phyloP scores from a whole-genome alignment of 2,329 filamentous ascomycete genomes.

The Fusarium sp. region DNA sequence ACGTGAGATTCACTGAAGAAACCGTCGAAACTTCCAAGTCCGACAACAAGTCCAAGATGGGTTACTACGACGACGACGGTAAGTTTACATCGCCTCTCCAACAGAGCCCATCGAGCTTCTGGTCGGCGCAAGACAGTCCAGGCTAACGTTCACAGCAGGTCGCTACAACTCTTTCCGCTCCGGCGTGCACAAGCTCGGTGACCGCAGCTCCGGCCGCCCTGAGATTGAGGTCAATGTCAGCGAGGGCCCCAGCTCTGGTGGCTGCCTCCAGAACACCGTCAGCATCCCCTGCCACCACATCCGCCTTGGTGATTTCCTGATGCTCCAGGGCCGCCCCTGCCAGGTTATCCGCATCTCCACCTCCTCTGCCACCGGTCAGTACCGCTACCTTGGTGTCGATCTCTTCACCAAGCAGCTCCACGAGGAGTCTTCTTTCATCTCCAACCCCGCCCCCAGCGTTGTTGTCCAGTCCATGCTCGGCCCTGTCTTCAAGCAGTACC shows the following conservation, averaged over 20 bases:
- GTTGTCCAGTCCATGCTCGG: slow-evolving; percentile 99
- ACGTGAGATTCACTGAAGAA: slow-evolving; percentile 73
- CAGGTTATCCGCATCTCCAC: slow-evolving; percentile 99
- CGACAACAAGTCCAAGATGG: slow-evolving; percentile 68
- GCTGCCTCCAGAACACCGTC: slow-evolving; percentile 80
- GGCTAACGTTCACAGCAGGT: slow-evolving; percentile 56
- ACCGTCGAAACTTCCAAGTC: slow-evolving; percentile 69
- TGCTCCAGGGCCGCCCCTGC: slow-evolving; percentile 98
- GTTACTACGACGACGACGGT: slow-evolving; percentile 75
- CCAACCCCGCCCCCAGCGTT: slow-evolving; percentile 95
- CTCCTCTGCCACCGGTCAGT: slow-evolving; percentile 97
- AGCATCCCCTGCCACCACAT: slow-evolving; percentile 99
- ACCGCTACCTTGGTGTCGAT: slow-evolving; percentile 99
- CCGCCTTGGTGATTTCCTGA: slow-evolving; percentile 97
- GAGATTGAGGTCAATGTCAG: slow-evolving; percentile 63
- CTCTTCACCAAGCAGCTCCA: slow-evolving; percentile 99
- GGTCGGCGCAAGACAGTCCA: slow-evolving; percentile 11
- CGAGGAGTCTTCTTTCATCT: slow-evolving; percentile 98
- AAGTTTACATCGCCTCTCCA: slow-evolving; percentile 47
- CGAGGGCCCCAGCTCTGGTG: slow-evolving; percentile 27
- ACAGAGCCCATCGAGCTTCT: not conserved
- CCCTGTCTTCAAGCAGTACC: slow-evolving; percentile 99
- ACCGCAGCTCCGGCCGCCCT: slow-evolving; percentile 63
- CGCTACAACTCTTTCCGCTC: slow-evolving; percentile 71
- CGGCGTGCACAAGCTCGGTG: slow-evolving; percentile 68